phyloP scores from a whole-genome alignment of 495 filamentous ascomycete species.

The Aspergillus incahuasiensis region DNA sequence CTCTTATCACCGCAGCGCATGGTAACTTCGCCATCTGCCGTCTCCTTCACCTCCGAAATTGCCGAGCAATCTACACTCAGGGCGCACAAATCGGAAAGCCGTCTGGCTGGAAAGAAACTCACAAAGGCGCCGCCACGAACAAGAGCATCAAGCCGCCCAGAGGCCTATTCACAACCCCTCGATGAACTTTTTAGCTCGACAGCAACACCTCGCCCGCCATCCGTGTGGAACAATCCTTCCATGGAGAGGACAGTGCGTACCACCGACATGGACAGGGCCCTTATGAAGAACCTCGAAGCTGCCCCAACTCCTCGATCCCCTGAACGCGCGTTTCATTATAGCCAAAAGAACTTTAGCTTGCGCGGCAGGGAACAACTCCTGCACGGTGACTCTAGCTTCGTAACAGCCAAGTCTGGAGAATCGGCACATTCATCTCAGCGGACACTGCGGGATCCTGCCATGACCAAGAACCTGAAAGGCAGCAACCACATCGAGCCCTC shows the following conservation, averaged over 20 bases:
- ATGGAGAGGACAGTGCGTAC: conserved; percentile 33
- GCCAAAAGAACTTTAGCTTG: conserved; percentile 9
- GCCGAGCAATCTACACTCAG: conserved; percentile 1
- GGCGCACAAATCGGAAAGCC: conserved; percentile 13
- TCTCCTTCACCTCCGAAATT: conserved; percentile 33
- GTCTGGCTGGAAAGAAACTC: conserved; percentile 19
- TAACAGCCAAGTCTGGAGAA: conserved; percentile 2
- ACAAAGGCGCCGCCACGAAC: conserved; percentile 26
- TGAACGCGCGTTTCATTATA: conserved; percentile 1
- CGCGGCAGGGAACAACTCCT: conserved; percentile 26
- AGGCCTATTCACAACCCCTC: not conserved
- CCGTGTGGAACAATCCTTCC: conserved; percentile 27
- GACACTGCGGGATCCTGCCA: conserved; percentile 14
- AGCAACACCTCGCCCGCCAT: conserved; percentile 19
- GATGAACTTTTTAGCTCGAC: conserved; percentile 13
- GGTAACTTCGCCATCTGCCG: conserved; percentile 40
- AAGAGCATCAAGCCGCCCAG: conserved; percentile 1
- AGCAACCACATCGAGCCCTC: conserved; percentile 1
- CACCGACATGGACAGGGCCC: conserved; percentile 37
- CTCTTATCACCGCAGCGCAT: conserved; percentile 44
- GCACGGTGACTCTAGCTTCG: conserved; percentile 18
- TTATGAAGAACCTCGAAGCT: conserved; percentile 30
- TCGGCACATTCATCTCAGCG: conserved; percentile 12
- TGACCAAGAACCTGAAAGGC: conserved; percentile 18
- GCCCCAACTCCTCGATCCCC: conserved; percentile 11